Evolutionary conservation across 2,329 filamentous ascomycete species (phyloP).

Genomic region (Colletotrichum sp.): DNA sequence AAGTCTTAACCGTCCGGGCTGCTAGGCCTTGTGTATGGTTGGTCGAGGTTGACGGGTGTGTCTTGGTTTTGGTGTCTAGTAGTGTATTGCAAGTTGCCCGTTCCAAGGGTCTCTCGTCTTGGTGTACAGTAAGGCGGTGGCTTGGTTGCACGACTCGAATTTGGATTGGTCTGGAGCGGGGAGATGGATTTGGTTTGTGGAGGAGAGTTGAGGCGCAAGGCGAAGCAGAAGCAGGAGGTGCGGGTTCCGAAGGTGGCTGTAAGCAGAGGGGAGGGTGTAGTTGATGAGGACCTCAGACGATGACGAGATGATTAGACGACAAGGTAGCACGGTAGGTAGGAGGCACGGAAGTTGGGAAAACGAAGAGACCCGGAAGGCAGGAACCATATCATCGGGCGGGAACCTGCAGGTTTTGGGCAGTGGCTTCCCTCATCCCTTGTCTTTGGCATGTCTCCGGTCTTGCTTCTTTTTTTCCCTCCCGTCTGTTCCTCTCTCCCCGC

Average conservation of each 20-base stretch:
- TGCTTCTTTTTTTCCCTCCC: not conserved
- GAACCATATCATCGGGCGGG: slow-evolving; percentile 5
- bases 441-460: not conserved
- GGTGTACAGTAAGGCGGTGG: slow-evolving; percentile 12
- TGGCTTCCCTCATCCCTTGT: not conserved
- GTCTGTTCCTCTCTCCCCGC: not conserved
- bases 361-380: not conserved
- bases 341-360: not conserved
- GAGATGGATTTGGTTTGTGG: not conserved
- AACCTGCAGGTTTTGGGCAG: slow-evolving; percentile 19
- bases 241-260: not conserved
- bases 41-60: not conserved
- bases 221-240: not conserved
- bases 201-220: slow-evolving; percentile 2
- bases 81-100: not conserved
- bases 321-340: not conserved
- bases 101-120: slow-evolving; percentile 3
- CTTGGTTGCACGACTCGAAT: slow-evolving; percentile 1
- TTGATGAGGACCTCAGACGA: not conserved
- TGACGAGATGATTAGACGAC: not conserved
- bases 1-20: not conserved
- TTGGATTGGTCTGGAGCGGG: not conserved
- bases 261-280: not conserved
- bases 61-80: not conserved
- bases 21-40: not conserved